A percentile compares a stretch with the other conserved stretches of the same genome.
phyloP scores from a whole-genome alignment of 176 grass and related monocot species.

The Oryza brachyantha region DNA sequence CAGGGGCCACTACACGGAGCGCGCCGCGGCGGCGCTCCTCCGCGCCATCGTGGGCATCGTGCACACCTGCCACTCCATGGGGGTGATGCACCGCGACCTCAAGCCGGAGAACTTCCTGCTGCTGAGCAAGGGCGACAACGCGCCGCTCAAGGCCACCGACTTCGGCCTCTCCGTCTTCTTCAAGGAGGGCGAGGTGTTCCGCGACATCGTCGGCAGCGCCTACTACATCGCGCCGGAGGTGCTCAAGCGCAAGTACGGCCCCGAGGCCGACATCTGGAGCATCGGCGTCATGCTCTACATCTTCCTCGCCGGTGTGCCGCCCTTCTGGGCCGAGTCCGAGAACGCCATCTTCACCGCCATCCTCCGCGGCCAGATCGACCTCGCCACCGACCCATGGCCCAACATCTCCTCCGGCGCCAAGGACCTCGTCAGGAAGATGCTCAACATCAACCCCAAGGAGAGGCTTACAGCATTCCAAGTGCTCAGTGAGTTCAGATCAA shows the following conservation, averaged over 20 bases:
- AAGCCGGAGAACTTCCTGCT: constrained; percentile 88
- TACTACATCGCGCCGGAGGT: constrained; percentile 89
- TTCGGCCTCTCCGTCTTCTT: constrained; percentile 89
- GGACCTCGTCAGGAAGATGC: constrained; percentile 73
- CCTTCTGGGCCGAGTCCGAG: constrained; percentile 81
- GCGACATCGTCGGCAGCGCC: constrained; percentile 76
- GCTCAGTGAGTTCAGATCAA: constrained; percentile 44
- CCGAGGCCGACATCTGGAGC: constrained; percentile 80
- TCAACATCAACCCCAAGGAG: constrained; percentile 64
- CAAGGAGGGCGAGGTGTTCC: constrained; percentile 63
- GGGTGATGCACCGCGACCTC: constrained; percentile 81
- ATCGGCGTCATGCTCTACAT: constrained; percentile 90
- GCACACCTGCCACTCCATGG: constrained; percentile 72
- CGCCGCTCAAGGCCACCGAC: constrained; percentile 74
- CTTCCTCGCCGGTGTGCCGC: constrained; percentile 75
- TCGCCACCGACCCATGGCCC: constrained; percentile 67
- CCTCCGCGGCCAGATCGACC: constrained; percentile 55
- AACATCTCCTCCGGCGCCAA: constrained; percentile 58
- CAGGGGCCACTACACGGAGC: constrained; percentile 73
- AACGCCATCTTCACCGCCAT: constrained; percentile 77
- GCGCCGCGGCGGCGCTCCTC: constrained; percentile 51
- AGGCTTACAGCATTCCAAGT: constrained; percentile 74
- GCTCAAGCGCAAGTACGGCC: constrained; percentile 66
- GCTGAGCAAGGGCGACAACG: constrained; percentile 50
- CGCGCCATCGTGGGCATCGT: constrained; percentile 57